Base-by-base conservation (phyloP, 768 basidiomycete genomes). In the Tubosaeta brunneosetosa region DNA sequence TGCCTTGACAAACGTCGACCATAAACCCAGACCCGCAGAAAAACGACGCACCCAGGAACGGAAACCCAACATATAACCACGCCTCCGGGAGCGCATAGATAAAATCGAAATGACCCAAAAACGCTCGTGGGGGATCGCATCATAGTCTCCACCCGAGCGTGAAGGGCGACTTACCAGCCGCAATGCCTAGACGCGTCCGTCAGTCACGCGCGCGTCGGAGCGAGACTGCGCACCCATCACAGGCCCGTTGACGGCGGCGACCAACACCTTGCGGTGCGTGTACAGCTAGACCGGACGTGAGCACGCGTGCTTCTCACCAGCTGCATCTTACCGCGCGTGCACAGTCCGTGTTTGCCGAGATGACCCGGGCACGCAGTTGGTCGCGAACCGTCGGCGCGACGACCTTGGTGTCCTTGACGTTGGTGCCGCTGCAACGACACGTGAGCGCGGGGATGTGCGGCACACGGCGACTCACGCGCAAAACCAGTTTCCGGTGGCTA, bases 31-130 rank as follows among this genome's bases (percentile, higher is more conserved):
- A 31, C 37, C 9, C 13, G 6, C 25, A 49, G 27, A 51, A 34
- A 12, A 52, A 34, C 4, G 26, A 55, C 53, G 16, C 34, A 60
- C 82, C 86, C 19, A 89, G 65, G 58, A 86, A 85, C 0, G 85
- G 76, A 62, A 89, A 88, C 0, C 85, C 86, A 0, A 82, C 74
- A 33, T 80, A 79, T 4, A 89, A 64, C 81, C 83, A 88, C 0
- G 72, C 77, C 51, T 74, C 71, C 2, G 83, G 80, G 53, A 87
- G 65, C 25, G 80, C 75, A 57, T 86, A 88, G 26, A 89, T 82
- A 57, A 89, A 85, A 65, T 89, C 87, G 53, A 87, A 86, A 53
- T 85, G 79, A 1, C 85, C 85, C n/a, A 85, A 68, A 59, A 82
- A 80, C 2, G 81, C 86, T 85, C 55, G 17, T 33, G 41, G 34